Base-by-base conservation (phyloP, 345 rosid genomes). In the Balakata baccata region DNA sequence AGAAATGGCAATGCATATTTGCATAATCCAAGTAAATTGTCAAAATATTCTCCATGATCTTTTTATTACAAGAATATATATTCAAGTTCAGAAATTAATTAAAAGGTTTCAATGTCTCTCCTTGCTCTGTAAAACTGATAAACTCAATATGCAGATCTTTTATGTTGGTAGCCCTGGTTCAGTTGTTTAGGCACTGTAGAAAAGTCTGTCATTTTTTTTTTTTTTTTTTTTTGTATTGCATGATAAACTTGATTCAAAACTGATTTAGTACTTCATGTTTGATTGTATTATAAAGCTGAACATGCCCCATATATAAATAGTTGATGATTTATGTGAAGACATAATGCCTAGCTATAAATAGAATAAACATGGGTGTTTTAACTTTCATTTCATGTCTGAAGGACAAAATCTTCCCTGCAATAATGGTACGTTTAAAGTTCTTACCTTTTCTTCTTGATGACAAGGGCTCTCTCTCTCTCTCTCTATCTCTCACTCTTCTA, bases 321-420 rank as follows among this genome's bases (percentile, higher is more conserved):
- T 37, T 45, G 61, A 59, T n/a, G 23, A 16, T 9, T 37, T 58
- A 66, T 38, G 45, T 63, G 70, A 2, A 25, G 68, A 65, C 61
- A 66, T 66, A 0, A n/a, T 67, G 77, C 60, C 54, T 68, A 53
- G 64, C 69, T 46, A 8, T 68, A 51, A 68, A 78, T 43, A 52
- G 73, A 66, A 77, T 77, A 72, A 77, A 43, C 68, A 77, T 18
- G 16, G n/a, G 25, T 54, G 43, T 64, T 18, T 77, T 43, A 66
- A n/a, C 71, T 77, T 41, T 72, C 69, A 72, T 39, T 71, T 77
- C 75, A 49, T 66, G 76, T 66, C 80, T 39, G 25, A 46, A 50
- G 34, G 73, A 52, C 34, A 29, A 29, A 29, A 29, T 29, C 34
- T 1, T 29, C 34, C 34, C 34, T 29, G 50, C 59, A 16, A 57